phyloP scores from a whole-genome alignment of 2,329 filamentous ascomycete genomes.

The Hypoxylon sp. region DNA sequence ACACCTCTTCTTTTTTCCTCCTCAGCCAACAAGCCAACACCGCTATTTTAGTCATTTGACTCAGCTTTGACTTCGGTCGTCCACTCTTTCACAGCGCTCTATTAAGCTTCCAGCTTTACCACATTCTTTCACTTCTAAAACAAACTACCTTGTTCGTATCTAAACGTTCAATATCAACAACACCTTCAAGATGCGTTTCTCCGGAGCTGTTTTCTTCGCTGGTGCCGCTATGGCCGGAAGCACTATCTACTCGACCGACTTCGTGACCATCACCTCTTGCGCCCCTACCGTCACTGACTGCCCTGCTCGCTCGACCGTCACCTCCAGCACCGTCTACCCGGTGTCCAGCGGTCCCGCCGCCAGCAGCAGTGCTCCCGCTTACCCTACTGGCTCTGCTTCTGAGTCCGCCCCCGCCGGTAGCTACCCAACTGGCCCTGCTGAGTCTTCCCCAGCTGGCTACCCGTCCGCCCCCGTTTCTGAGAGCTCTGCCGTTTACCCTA shows the following conservation, averaged over 20 bases:
- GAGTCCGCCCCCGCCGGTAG: slow-evolving; percentile 20
- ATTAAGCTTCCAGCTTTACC: slow-evolving; percentile 54
- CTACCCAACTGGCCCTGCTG: slow-evolving; percentile 21
- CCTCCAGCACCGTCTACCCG: slow-evolving; percentile 61
- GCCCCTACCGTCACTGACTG: slow-evolving; percentile 74
- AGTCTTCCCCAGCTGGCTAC: slow-evolving; percentile 28
- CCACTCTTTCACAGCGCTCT: slow-evolving; percentile 64
- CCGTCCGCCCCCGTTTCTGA: slow-evolving; percentile 46
- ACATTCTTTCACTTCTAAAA: slow-evolving; percentile 54
- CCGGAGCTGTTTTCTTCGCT: slow-evolving; percentile 66
- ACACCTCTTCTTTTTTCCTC: slow-evolving; percentile 53
- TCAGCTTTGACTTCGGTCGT: slow-evolving; percentile 69
- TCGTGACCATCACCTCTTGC: slow-evolving; percentile 74
- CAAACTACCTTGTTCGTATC: slow-evolving; percentile 51
- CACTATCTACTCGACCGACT: slow-evolving; percentile 71
- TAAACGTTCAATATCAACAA: slow-evolving; percentile 52
- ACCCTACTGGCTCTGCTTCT: slow-evolving; percentile 38
- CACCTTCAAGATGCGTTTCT: slow-evolving; percentile 74
- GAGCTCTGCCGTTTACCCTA: slow-evolving; percentile 44
- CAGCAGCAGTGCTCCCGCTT: slow-evolving; percentile 48
- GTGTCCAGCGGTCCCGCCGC: slow-evolving; percentile 52
- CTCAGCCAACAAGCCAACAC: slow-evolving; percentile 63
- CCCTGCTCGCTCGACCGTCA: slow-evolving; percentile 62
- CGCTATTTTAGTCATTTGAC: slow-evolving; percentile 58
- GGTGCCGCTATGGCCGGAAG: slow-evolving; percentile 60